Percentiles rank a stretch among this genome's conserved stretches.
These are phyloP conservation scores for Allium fistulosum DNA, from an alignment of 106 monocot genomes.

Conservation along the genomic window DNA sequence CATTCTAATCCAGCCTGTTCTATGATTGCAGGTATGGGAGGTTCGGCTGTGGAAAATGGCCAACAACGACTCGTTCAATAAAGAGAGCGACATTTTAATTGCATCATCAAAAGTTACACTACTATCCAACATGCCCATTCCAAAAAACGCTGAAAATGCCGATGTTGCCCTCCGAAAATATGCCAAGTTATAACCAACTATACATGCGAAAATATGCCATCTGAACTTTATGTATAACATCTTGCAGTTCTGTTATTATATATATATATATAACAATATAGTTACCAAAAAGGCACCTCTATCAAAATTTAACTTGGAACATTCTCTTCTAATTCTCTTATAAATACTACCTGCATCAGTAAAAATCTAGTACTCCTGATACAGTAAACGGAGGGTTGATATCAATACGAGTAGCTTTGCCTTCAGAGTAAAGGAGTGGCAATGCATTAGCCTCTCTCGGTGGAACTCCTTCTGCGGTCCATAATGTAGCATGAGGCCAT, in stretches of 20 bases:
- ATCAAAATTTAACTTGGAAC: background rate
- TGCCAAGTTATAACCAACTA: constrained; percentile 22
- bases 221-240: background rate
- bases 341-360: constrained; percentile 17
- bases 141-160: constrained; percentile 22
- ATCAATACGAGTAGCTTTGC: constrained; percentile 50
- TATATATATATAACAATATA: background rate
- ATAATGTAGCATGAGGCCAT: constrained; percentile 92
- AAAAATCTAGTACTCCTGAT: constrained; percentile 65
- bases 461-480: constrained; percentile 54
- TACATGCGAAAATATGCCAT: background rate
- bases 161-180: constrained; percentile 26
- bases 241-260: background rate
- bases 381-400: constrained; percentile 51
- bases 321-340: background rate
- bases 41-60: constrained; percentile 31
- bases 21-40: constrained; percentile 35
- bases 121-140: constrained; percentile 34
- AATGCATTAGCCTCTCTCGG: constrained; percentile 73
- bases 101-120: constrained; percentile 45
- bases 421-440: constrained; percentile 52
- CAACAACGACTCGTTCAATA: background rate
- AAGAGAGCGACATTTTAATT: constrained; percentile 11
- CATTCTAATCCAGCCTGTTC: background rate
- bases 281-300: background rate